Percentiles rank a stretch among this genome's conserved stretches.
phyloP scores from a whole-genome alignment of 2,329 filamentous ascomycete species.

The Aspergillus viridinutans region DNA sequence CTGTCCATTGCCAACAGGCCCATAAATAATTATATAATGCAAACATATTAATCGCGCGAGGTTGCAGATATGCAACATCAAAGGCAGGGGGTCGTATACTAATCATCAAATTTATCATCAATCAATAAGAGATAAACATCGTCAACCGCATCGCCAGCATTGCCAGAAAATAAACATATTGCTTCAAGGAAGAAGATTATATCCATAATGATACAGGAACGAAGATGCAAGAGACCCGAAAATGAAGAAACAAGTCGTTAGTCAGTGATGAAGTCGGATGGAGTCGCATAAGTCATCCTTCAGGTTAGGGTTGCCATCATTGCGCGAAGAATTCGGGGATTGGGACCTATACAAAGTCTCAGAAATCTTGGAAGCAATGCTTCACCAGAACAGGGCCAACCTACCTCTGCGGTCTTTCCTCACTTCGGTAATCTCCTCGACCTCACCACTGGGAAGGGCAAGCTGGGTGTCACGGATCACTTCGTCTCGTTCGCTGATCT shows the following conservation, averaged over 20 bases:
- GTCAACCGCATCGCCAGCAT: not conserved
- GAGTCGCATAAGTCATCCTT: slow-evolving; percentile 11
- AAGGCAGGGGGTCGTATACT: not conserved
- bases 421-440: slow-evolving; percentile 56
- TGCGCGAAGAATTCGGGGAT: slow-evolving; percentile 60
- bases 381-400: slow-evolving; percentile 50
- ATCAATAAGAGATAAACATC: not conserved
- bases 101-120: not conserved
- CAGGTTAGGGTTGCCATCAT: slow-evolving; percentile 69
- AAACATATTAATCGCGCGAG: not conserved
- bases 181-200: not conserved
- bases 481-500: slow-evolving; percentile 43
- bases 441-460: slow-evolving; percentile 36
- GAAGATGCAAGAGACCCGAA: not conserved
- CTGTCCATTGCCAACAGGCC: not conserved
- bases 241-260: slow-evolving; percentile 3
- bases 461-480: slow-evolving; percentile 30
- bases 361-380: slow-evolving; percentile 16
- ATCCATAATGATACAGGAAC: not conserved
- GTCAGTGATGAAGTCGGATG: not conserved
- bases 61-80: not conserved
- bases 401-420: slow-evolving; percentile 95
- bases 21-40: not conserved
- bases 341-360: slow-evolving; percentile 50
- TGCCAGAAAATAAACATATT: not conserved